These are phyloP conservation scores for Verticillium longisporum DNA, from an alignment of 2,329 filamentous ascomycete genomes.

Conservation along the genomic window DNA sequence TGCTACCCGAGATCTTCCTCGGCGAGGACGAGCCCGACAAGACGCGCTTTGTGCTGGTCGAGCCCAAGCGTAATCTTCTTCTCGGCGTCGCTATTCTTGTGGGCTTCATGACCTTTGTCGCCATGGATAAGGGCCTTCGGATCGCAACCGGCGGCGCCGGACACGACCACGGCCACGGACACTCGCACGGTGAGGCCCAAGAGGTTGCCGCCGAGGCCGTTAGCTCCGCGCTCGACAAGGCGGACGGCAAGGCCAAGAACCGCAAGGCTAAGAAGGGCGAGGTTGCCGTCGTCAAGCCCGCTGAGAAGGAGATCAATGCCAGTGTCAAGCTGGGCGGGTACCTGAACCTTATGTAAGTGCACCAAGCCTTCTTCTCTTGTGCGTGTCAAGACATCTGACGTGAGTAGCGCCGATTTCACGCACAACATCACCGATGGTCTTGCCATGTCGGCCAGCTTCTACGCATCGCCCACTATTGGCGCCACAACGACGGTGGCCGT, in stretches of 20 bases:
- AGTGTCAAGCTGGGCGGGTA: slow-evolving; percentile 87
- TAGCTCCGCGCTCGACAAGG: slow-evolving; percentile 22
- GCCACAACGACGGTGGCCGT: slow-evolving; percentile 96
- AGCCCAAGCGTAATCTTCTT: slow-evolving; percentile 88
- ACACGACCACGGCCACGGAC: slow-evolving; percentile 64
- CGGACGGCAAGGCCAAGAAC: slow-evolving; percentile 26
- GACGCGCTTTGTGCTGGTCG: slow-evolving; percentile 82
- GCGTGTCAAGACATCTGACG: not conserved
- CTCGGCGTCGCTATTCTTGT: slow-evolving; percentile 88
- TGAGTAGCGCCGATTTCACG: slow-evolving; percentile 73
- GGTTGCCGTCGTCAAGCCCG: slow-evolving; percentile 15
- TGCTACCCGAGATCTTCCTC: slow-evolving; percentile 94
- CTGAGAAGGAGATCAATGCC: slow-evolving; percentile 61
- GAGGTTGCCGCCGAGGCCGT: slow-evolving; percentile 15
- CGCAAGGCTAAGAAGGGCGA: slow-evolving; percentile 27
- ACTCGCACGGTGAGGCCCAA: slow-evolving; percentile 35
- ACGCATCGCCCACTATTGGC: slow-evolving; percentile 92
- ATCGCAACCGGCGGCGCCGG: slow-evolving; percentile 82
- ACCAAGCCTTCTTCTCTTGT: slow-evolving; percentile 6
- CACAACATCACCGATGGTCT: slow-evolving; percentile 98
- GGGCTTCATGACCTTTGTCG: slow-evolving; percentile 92
- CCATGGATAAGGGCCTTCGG: slow-evolving; percentile 91
- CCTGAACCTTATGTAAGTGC: slow-evolving; percentile 73
- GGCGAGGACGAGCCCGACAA: slow-evolving; percentile 75
- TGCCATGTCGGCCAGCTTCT: slow-evolving; percentile 94